Evolutionary conservation across 148 eudicot species (phyloP), one percentile per base, ranked within the genome.

Genomic region (Vaccinium macrocarpon): DNA sequence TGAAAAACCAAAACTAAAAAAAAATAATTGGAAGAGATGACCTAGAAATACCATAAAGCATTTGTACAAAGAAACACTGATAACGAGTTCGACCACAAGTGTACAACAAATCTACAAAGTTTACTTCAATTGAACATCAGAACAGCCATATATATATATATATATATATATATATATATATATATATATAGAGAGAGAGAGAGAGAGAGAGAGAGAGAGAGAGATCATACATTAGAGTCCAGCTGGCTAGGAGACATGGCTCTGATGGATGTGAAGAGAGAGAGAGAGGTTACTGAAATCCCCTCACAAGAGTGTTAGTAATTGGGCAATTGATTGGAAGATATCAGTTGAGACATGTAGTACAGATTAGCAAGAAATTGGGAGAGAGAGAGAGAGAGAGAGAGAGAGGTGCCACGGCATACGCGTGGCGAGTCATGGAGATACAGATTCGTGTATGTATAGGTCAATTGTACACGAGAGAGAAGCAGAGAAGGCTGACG

Each of bases 241-340:
- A 79, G 84, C 84, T 83, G 79, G 14, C 71, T 73, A 13, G 88
- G 90, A 83, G 90, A 51, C 88, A 88, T 88, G 53, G 81, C 48
- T 74, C 32, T 52, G 66, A 23, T 74, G 70, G 74, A 27, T 49
- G 46, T 6, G 6, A 42, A 81, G 83, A 48, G 57, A 82, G 76
- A 35, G 68, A 74, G 71, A 75, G 23, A 76, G 71, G 38, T 52
- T 50, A 8, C 71, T 66, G 6, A 57, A 57, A 8, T 32, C 52
- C 25, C 80, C 55, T 23, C 38, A 53, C 32, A 56, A 62, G 8
- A 15, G 62, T 21, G 21, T 4, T 1, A 66, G 35, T 27, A 21
- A 84, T 84, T 59, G 81, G 53, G 35, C 74, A 38, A 55, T 16
- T 46, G 80, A 52, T 29, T 18, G 5, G 68, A 42, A 5, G 12